Base-by-base conservation (phyloP, 2,329 filamentous ascomycete genomes). In the Paecilomyces formosus region DNA sequence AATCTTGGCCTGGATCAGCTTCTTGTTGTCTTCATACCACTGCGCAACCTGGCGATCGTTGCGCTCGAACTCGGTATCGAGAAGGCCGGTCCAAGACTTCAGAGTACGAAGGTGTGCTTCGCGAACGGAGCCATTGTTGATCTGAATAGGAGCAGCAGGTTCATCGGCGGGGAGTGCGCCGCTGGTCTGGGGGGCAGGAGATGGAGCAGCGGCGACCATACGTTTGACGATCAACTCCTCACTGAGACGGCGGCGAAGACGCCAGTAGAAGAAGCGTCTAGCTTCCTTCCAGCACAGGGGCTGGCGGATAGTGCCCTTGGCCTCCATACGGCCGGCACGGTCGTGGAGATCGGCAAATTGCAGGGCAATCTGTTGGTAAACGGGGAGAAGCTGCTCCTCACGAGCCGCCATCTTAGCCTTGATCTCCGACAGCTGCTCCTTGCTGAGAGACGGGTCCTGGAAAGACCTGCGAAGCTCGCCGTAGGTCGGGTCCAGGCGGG, bases 191-290 rank as follows among this genome's bases (percentile, higher is more conserved):
- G 62, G 28, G 56, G 71, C 69, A 55, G 64, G 61, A 75, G 53
- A 78, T 64, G 59, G 72, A 64, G 69, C 74, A 64, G 61, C 81
- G 64, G 71, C 73, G 65, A 70, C 81, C 84, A 99, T 90, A 78
- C 91, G 91, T 80, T 92, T 94, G 74, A 99, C 83, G 68, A 99
- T 91, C 76, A 95, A 90, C 79, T 99, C 94, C 80, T 99, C 94
- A 77, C 95, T 97, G 72, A 99, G 83, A 78, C 94, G 87, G 73
- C 94, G 89, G 76, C 95, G 92, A 62, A 97, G 88, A 77, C 94
- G 93, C 94, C 95, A 99, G 88, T 97, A 99, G 83, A 99, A 97
- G 90, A 94, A 97, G 72, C 93, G 88, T 64, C 94, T 88, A 9
- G 93, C 88, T 68, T 96, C 89, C 73, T 85, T 82, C 94, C 93